phyloP scores from a whole-genome alignment of 768 basidiomycete species.

The Lactifluus subvellereus region DNA sequence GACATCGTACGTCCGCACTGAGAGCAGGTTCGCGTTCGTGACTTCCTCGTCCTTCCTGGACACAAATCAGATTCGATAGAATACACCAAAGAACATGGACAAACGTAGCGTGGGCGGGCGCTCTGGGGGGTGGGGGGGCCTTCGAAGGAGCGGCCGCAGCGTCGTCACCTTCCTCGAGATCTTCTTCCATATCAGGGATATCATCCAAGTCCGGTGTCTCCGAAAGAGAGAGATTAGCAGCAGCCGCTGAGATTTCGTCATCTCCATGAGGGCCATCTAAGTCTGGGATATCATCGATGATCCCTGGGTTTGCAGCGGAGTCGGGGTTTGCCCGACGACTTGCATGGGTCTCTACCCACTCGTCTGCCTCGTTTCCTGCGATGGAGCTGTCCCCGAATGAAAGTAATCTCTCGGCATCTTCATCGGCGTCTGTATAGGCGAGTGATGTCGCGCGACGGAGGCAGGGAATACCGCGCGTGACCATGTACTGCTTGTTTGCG shows the following conservation, averaged over 20 bases:
- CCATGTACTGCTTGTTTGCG: conserved; percentile 90
- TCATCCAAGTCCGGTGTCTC: conserved; percentile 92
- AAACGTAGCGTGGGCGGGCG: conserved; percentile 46
- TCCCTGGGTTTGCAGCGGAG: conserved; percentile 51
- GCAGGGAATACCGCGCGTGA: conserved; percentile 95
- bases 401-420: conserved; percentile 90
- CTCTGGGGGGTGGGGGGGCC: conserved; percentile 30
- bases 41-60: conserved; percentile 50
- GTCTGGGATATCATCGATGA: conserved; percentile 85
- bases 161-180: conserved; percentile 82
- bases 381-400: conserved; percentile 65
- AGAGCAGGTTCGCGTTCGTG: conserved; percentile 77
- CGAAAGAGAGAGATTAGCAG: conserved; percentile 30
- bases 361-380: conserved; percentile 59
- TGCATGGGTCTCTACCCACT: conserved; percentile 99
- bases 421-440: conserved; percentile 92
- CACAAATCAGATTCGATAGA: conserved; percentile 1
- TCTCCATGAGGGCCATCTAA: conserved; percentile 54
- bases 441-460: conserved; percentile 88
- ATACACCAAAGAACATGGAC: conserved; percentile 26
- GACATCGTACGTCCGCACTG: conserved; percentile 98
- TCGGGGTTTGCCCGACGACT: conserved; percentile 55
- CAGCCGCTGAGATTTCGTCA: conserved; percentile 27
- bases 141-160: conserved; percentile 63
- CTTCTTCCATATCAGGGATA: conserved; percentile 99